Evolutionary conservation across 1,284 basidiomycete genomes (phyloP), one percentile per base, ranked within the genome.

Genomic region (Malassezia caprae): DNA sequence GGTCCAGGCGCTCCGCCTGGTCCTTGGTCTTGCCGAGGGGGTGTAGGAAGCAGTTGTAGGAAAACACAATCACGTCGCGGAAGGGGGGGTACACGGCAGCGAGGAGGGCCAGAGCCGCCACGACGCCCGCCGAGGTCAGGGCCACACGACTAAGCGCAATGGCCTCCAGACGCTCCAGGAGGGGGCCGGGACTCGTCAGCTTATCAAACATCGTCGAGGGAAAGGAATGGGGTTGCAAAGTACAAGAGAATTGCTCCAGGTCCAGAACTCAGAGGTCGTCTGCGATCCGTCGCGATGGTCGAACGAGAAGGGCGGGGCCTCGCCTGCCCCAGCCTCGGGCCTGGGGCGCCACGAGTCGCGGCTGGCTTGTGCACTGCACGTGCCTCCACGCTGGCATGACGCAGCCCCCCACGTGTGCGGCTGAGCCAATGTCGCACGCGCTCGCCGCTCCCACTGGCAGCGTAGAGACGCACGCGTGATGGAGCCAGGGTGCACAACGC

Each of bases 21-120:
- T 62, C 72, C 48, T 52, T 39, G 4, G 62, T 63, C 57, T 73
- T 72, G 55, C 72, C 72, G 28, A 74, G 67, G 17, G 72, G 72
- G 48, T 71, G 67, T 6, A 74, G 54, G 64, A 74, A 74, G 60
- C 72, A 74, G 53, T 64, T 69, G 60, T 68, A 74, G 48, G 67
- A 61, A 49, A 74, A 74, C 3, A 68, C 62, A 15, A 72, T 55
- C 1, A 53, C 41, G 10, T 62, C 57, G 24, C 66, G 64, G 8
- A 68, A 48, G 34, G 61, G 63, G n/a, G 45, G 51, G 53, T 55
- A 63, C 30, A 65, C 37, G 17, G 54, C 49, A 40, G 65, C 61
- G 3, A 62, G 60, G 1, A 63, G 35, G 27, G 59, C 60, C 8
- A 65, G 26, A 1, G 61, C 39, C 3, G 56, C 51, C 37, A 62